These are phyloP conservation scores for Erucastrum elatum DNA, from an alignment of 345 rosid species.

Conservation along the genomic window DNA sequence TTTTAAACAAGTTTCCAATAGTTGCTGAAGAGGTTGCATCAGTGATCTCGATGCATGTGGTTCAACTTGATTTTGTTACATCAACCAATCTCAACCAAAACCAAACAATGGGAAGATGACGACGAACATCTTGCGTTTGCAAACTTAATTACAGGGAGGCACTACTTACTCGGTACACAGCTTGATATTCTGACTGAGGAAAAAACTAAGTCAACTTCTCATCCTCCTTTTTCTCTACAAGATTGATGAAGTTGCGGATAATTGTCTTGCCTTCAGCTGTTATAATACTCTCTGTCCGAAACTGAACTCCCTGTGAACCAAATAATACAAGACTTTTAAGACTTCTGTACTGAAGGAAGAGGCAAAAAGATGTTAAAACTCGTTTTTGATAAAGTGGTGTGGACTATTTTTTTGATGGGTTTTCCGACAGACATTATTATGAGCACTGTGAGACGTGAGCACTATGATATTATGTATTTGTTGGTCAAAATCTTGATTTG, in stretches of 20 bases:
- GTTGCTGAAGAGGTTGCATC: neutral
- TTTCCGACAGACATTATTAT: too few relatives aligned
- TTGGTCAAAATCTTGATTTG: too few relatives aligned
- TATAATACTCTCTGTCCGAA: conserved; percentile 97
- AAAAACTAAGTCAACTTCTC: conserved; percentile 44
- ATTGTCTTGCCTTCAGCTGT: conserved; percentile 71
- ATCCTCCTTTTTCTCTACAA: conserved; percentile 57
- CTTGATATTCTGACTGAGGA: neutral
- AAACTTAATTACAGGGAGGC: conserved; percentile 1
- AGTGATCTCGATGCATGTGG: neutral
- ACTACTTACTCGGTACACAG: neutral
- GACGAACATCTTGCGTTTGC: conserved; percentile 17
- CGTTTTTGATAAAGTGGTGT: too few relatives aligned
- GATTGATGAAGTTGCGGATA: conserved; percentile 66
- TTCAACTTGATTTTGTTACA: neutral
- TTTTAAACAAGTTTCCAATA: too few relatives aligned
- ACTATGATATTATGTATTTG: too few relatives aligned
- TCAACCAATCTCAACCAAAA: neutral
- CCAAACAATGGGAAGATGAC: neutral
- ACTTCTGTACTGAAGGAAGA: neutral
- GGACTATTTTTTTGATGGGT: too few relatives aligned
- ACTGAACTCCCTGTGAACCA: conserved; percentile 77
- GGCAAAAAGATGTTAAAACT: neutral
- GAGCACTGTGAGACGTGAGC: too few relatives aligned
- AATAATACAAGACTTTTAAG: neutral